Conservation (phyloP, 1,284 basidiomycete species). For the Fomitiporia mediterranea region DNA sequence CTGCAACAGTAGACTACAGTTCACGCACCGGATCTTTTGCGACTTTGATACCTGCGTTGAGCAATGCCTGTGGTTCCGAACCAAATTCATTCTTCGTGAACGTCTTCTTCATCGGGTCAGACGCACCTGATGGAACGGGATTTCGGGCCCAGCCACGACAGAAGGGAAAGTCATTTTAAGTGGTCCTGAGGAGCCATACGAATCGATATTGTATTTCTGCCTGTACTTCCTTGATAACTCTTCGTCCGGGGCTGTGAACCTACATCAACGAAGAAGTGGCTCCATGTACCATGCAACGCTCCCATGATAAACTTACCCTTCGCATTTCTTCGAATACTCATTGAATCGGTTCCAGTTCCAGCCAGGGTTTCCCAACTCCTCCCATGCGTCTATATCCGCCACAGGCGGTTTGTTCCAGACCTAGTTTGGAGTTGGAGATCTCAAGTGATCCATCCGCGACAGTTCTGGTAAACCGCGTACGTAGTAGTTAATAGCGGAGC, state of each 20-base stretch:
- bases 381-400: slow-evolving; percentile 26
- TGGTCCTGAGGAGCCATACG: slow-evolving; percentile 11
- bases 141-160: background rate
- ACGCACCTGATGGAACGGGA: slow-evolving; percentile 12
- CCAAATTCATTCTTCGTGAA: slow-evolving; percentile 9
- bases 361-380: slow-evolving; percentile 29
- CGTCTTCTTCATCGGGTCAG: slow-evolving; percentile 1
- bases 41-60: slow-evolving; percentile 19
- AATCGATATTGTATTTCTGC: slow-evolving; percentile 7
- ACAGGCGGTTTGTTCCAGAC: slow-evolving; percentile 27
- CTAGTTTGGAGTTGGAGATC: background rate
- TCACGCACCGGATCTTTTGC: slow-evolving; percentile 22
- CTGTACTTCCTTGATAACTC: slow-evolving; percentile 1
- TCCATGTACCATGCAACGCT: background rate
- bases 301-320: slow-evolving; percentile 19
- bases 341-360: slow-evolving; percentile 28
- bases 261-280: background rate
- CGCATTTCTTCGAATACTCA: slow-evolving; percentile 25
- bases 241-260: slow-evolving; percentile 12
- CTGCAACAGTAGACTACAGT: background rate
- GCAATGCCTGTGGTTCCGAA: slow-evolving; percentile 15
- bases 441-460: background rate
- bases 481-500: slow-evolving; percentile 24
- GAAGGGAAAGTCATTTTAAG: slow-evolving; percentile 14
- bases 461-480: background rate